A percentile compares a stretch with the other conserved stretches of the same genome.
Conservation (phyloP, 1,284 basidiomycete genomes). For the Mycosarcoma mackinlayi region DNA sequence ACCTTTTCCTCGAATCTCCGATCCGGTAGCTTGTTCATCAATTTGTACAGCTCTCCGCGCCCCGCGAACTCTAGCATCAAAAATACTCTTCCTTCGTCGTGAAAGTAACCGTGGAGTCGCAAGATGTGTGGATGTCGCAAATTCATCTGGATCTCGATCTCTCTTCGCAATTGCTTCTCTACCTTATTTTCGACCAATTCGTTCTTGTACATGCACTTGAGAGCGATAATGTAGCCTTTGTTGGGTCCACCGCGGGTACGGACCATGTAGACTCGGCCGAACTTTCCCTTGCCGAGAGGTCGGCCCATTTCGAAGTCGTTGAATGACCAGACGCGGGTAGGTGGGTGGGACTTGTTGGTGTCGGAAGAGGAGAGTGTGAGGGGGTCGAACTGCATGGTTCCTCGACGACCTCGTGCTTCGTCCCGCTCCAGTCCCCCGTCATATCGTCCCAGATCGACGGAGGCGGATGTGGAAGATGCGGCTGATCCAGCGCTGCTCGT, state of each 20-base stretch:
- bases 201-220: conserved; percentile 97
- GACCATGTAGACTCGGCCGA: conserved; percentile 98
- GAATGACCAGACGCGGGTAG: conserved; percentile 77
- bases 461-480: neutral
- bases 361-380: conserved; percentile 39
- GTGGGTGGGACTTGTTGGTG: conserved; percentile 40
- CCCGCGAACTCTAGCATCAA: conserved; percentile 96
- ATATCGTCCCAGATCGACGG: conserved; percentile 66
- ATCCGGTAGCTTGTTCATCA: conserved; percentile 78
- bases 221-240: conserved; percentile 84
- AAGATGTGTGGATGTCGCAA: conserved; percentile 94
- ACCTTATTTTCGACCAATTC: conserved; percentile 84
- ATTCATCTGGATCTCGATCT: conserved; percentile 99
- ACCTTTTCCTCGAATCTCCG: conserved; percentile 88
- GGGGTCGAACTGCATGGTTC: conserved; percentile 35
- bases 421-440: conserved; percentile 68
- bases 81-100: conserved; percentile 97
- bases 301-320: conserved; percentile 92
- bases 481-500: conserved; percentile 4
- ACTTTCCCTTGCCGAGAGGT: conserved; percentile 97
- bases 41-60: conserved; percentile 95
- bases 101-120: conserved; percentile 94
- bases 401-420: conserved; percentile 63
- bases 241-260: conserved; percentile 76
- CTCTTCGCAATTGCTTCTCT: conserved; percentile 86